Evolutionary conservation across 1,284 basidiomycete genomes (phyloP), one percentile per base, ranked within the genome.

Genomic region (Entoloma clypeatum): DNA sequence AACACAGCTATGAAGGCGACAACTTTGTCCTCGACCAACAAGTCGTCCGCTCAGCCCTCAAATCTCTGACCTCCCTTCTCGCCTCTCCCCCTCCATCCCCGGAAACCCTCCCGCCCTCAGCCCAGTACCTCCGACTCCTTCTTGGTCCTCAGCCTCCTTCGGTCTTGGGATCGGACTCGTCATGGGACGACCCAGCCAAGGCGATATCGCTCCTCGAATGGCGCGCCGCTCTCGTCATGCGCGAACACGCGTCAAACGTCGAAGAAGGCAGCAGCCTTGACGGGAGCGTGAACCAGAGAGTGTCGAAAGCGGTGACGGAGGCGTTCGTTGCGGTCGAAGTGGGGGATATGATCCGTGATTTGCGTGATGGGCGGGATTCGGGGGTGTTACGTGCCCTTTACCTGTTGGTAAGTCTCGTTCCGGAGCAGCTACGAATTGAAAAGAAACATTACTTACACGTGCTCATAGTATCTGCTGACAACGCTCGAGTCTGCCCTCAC

Each of bases 11-110:
- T 51, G 85, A 88, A 64, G 85, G 85, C 13, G 86, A 89, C 53
- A 87, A 88, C 57, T 87, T 75, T 50, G 79, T 88, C 6, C 69
- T 88, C 2, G 79, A 84, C 49, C 71, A 77, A 34, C 86, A 89
- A 61, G 83, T 86, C 26, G 77, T 83, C 18, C 74, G 83, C 18
- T 77, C 80, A 0, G 81, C 82, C 1, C 58, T 85, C 13, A 88
- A 86, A 52, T 68, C 79, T 0, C 73, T 73, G 53, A 60, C 56
- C 6, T 47, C 46, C n/a, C 54, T 71, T 28, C 60, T 62, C 19
- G 47, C 53, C 13, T 51, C 54, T 4, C 41, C 52, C 28, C 51
- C 39, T 22, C 54, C 59, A 36, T 57, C 35, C 0, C 41, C 44
- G 5, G 39, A 51, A 5, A 44, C 53, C 7, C 60, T 80, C 10